A percentile compares a stretch with the other conserved stretches of the same genome.
These are phyloP conservation scores for Neoboletus brunneissimus DNA, from an alignment of 768 basidiomycete species.

Conservation along the genomic window DNA sequence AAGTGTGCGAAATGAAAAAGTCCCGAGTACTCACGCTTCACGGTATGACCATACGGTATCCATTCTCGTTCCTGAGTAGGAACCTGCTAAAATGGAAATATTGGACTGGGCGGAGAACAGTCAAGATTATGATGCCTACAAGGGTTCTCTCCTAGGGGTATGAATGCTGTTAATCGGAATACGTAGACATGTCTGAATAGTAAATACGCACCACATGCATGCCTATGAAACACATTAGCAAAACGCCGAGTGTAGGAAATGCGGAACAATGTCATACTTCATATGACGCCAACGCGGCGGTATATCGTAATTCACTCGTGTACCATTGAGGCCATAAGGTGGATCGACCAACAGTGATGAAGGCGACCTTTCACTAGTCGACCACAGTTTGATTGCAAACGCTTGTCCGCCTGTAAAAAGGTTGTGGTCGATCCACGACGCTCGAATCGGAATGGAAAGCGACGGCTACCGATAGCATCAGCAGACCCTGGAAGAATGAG, in stretches of 20 bases:
- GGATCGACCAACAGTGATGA: slow-evolving; percentile 72
- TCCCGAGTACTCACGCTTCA: slow-evolving; percentile 37
- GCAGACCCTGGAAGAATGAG: slow-evolving; percentile 73
- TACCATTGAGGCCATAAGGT: slow-evolving; percentile 51
- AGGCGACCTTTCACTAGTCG: slow-evolving; percentile 66
- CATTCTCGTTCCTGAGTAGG: slow-evolving; percentile 52
- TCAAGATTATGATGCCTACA: slow-evolving; percentile 18
- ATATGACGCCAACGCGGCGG: slow-evolving; percentile 67
- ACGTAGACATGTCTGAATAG: slow-evolving; percentile 18
- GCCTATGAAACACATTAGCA: slow-evolving; percentile 36
- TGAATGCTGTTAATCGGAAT: neutral
- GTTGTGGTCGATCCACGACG: neutral
- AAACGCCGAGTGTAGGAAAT: neutral
- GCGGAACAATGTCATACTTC: slow-evolving; percentile 45
- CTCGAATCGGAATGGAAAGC: neutral
- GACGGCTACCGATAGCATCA: slow-evolving; percentile 53
- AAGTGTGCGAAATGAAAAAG: neutral
- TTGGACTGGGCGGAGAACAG: neutral
- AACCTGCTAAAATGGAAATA: slow-evolving; percentile 6
- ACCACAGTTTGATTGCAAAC: slow-evolving; percentile 71
- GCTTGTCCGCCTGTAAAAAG: slow-evolving; percentile 62
- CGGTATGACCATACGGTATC: slow-evolving; percentile 68
- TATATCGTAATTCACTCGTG: slow-evolving; percentile 31
- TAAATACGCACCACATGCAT: slow-evolving; percentile 56
- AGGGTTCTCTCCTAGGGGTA: slow-evolving; percentile 54